Conservation (phyloP, 441 rosid genomes). For the Euphorbia corollata region DNA sequence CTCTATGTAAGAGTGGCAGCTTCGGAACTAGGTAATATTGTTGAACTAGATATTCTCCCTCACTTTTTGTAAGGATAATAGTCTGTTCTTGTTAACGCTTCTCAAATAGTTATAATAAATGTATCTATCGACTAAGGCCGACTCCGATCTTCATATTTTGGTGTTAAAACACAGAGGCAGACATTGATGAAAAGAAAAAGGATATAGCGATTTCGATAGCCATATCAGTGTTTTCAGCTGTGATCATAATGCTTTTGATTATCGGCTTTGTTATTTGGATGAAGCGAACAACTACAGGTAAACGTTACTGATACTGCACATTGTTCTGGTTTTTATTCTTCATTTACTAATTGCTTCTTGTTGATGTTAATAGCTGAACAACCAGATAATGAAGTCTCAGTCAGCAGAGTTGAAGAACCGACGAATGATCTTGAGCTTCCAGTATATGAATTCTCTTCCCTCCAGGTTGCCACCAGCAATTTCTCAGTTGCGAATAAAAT, state of each 20-base stretch:
- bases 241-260: slow-evolving; percentile 20
- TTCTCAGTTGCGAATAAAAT: slow-evolving; percentile 13
- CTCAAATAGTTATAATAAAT: not conserved
- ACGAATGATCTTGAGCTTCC: slow-evolving; percentile 12
- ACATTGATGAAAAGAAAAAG: slow-evolving; percentile 10
- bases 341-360: not conserved
- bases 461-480: slow-evolving; percentile 16
- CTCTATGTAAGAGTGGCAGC: slow-evolving; percentile 47
- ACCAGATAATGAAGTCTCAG: not conserved
- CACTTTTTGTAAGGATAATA: not conserved
- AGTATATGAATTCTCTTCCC: slow-evolving; percentile 6
- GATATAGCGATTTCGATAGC: slow-evolving; percentile 15
- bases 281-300: slow-evolving; percentile 20
- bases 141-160: not conserved
- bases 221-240: slow-evolving; percentile 21
- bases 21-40: slow-evolving; percentile 37
- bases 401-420: slow-evolving; percentile 8
- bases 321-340: not conserved
- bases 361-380: not conserved
- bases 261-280: slow-evolving; percentile 22
- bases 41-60: not conserved
- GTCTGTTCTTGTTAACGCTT: not conserved
- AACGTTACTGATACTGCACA: not conserved
- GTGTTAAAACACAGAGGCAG: slow-evolving; percentile 11
- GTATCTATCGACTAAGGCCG: too few relatives aligned